A percentile compares a stretch with the other conserved stretches of the same genome.
Evolutionary conservation across 345 rosid species (phyloP).

Genomic region (Eucalyptus polybractea): DNA sequence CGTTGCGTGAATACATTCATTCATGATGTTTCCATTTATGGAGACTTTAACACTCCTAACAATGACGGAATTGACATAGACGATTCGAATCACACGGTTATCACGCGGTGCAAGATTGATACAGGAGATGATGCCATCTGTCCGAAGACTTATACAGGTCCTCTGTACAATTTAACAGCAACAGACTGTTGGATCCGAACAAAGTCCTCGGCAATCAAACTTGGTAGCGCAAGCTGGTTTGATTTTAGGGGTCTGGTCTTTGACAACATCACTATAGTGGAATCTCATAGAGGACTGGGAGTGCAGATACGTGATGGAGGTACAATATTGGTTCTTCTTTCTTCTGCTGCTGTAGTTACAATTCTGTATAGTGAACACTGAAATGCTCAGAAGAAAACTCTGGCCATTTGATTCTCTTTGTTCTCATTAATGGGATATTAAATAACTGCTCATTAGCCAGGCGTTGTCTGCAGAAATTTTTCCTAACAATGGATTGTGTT

Average conservation of each 20-base stretch:
- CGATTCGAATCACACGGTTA: conserved; percentile 60
- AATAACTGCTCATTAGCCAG: not conserved
- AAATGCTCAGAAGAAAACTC: not conserved
- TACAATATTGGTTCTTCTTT: not conserved
- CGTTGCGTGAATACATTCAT: conserved; percentile 45
- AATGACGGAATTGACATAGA: conserved; percentile 90
- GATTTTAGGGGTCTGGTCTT: conserved; percentile 59
- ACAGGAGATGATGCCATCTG: conserved; percentile 95
- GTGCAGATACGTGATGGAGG: conserved; percentile 95
- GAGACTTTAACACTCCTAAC: conserved; percentile 79
- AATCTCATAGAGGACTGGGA: conserved; percentile 85
- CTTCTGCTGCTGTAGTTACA: not conserved
- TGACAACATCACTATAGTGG: conserved; percentile 68
- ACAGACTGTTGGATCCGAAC: conserved; percentile 83
- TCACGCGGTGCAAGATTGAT: conserved; percentile 59
- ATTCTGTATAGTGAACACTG: not conserved
- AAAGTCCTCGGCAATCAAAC: conserved; percentile 82
- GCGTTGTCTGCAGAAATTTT: not conserved
- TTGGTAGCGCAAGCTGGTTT: conserved; percentile 77
- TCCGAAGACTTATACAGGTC: conserved; percentile 59
- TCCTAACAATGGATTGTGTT: not conserved
- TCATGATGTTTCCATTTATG: conserved; percentile 62
- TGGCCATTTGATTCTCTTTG: not conserved
- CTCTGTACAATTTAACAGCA: conserved; percentile 59
- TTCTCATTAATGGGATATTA: not conserved